Conservation (phyloP, 306 rosid genomes). For the Cicer cuneatum region DNA sequence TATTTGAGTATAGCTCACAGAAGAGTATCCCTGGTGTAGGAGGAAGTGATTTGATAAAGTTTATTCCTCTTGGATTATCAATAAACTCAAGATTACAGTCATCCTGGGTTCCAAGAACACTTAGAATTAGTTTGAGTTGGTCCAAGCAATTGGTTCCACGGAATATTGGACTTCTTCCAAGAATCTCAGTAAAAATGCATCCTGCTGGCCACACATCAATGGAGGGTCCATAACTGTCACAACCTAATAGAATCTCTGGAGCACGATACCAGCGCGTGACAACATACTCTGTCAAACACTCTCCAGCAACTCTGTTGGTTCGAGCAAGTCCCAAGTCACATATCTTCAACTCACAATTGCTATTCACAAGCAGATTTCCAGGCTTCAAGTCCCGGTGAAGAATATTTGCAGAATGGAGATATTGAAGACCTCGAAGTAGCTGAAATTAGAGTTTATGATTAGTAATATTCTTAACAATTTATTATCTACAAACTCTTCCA, state of each 20-base stretch:
- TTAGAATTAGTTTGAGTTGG: slow-evolving; percentile 75
- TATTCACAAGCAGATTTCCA: slow-evolving; percentile 80
- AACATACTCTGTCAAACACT: slow-evolving; percentile 92
- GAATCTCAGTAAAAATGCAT: slow-evolving; percentile 93
- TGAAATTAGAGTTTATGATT: slow-evolving; percentile 45
- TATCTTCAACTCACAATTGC: slow-evolving; percentile 80
- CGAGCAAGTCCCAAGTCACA: slow-evolving; percentile 91
- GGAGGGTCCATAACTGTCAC: slow-evolving; percentile 86
- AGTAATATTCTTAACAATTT: slow-evolving; percentile 26
- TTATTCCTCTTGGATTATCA: slow-evolving; percentile 65
- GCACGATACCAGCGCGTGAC: slow-evolving; percentile 97
- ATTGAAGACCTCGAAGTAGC: slow-evolving; percentile 85
- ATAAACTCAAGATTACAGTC: slow-evolving; percentile 70
- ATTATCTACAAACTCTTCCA: no score
- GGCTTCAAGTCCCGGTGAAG: slow-evolving; percentile 95
- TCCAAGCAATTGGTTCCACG: slow-evolving; percentile 82
- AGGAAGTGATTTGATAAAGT: slow-evolving; percentile 66
- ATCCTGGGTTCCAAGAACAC: slow-evolving; percentile 74
- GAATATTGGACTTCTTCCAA: slow-evolving; percentile 82
- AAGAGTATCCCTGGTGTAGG: slow-evolving; percentile 63
- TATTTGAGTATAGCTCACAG: slow-evolving; percentile 66
- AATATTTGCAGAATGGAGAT: slow-evolving; percentile 84
- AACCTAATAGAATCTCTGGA: slow-evolving; percentile 81
- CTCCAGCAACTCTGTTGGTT: slow-evolving; percentile 64
- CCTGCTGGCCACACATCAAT: slow-evolving; percentile 96